These are phyloP conservation scores for Geotrichum bryndzae DNA, from an alignment of 1,139 yeast species.

Conservation along the genomic window DNA sequence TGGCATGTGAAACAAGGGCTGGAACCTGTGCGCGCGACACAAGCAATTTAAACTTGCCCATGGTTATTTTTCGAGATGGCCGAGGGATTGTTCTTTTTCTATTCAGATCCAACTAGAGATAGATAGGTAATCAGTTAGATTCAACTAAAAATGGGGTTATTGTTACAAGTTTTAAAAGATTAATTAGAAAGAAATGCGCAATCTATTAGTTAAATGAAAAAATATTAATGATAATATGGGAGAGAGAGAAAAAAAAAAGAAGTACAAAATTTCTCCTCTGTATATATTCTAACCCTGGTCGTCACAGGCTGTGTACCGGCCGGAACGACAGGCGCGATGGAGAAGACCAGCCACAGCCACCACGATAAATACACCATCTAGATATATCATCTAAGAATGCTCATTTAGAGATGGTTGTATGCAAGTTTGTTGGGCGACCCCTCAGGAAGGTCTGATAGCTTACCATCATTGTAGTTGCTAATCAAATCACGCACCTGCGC, in stretches of 20 bases:
- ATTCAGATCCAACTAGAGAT: no score
- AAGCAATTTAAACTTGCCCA: not conserved
- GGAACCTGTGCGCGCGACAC: not conserved
- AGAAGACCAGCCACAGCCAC: not conserved
- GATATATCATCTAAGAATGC: not conserved
- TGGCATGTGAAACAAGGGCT: not conserved
- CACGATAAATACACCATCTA: no score
- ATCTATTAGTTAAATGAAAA: no score
- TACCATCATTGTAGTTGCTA: conserved; percentile 24
- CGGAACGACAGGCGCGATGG: not conserved
- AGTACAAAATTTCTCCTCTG: no score
- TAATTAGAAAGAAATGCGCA: no score
- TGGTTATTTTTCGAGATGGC: not conserved
- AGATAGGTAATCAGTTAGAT: no score
- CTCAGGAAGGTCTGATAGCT: conserved; percentile 19
- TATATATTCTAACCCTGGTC: no score
- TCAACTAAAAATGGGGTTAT: no score
- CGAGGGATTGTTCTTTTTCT: no score
- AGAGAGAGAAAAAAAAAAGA: no score
- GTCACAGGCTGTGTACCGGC: not conserved
- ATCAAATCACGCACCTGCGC: conserved; percentile 19
- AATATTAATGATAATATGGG: no score
- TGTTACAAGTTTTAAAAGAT: no score
- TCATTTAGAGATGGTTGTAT: conserved; percentile 22
- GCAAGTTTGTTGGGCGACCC: conserved; percentile 28